Evolutionary conservation across 2,329 filamentous ascomycete genomes (phyloP).

Genomic region (Parafenestella ontariensis): DNA sequence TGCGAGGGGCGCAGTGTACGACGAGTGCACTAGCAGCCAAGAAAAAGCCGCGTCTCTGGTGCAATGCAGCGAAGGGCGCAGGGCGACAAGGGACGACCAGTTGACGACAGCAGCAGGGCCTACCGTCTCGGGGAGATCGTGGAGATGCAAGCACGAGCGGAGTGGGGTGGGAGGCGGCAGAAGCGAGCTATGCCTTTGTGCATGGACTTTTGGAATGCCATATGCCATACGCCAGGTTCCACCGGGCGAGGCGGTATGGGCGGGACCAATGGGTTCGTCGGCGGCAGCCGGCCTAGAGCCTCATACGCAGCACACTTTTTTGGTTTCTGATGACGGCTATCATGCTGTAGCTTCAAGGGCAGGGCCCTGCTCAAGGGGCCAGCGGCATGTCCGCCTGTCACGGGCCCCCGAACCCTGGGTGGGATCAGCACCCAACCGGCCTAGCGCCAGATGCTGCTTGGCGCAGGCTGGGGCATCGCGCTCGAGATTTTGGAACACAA

Average conservation of each 20-base stretch:
- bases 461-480: not conserved
- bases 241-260: too few species aligned
- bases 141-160: not conserved
- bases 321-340: not conserved
- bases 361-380: not conserved
- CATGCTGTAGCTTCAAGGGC: not conserved
- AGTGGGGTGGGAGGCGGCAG: constrained; percentile 6
- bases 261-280: not conserved
- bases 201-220: not conserved
- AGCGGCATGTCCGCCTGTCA: not conserved
- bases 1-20: constrained; percentile 10
- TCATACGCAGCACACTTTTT: not conserved
- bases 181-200: constrained; percentile 7
- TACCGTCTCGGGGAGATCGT: not conserved
- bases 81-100: not conserved
- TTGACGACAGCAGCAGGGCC: not conserved
- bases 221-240: not conserved
- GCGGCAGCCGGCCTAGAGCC: not conserved
- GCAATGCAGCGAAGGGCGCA: not conserved
- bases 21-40: constrained; percentile 20
- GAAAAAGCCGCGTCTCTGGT: constrained; percentile 8
- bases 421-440: not conserved
- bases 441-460: constrained; percentile 6
- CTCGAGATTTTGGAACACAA: constrained; percentile 8
- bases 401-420: not conserved